Evolutionary conservation across 495 filamentous ascomycete species (phyloP), one percentile per base, ranked within the genome.

Genomic region (Aspergillus mulundensis): DNA sequence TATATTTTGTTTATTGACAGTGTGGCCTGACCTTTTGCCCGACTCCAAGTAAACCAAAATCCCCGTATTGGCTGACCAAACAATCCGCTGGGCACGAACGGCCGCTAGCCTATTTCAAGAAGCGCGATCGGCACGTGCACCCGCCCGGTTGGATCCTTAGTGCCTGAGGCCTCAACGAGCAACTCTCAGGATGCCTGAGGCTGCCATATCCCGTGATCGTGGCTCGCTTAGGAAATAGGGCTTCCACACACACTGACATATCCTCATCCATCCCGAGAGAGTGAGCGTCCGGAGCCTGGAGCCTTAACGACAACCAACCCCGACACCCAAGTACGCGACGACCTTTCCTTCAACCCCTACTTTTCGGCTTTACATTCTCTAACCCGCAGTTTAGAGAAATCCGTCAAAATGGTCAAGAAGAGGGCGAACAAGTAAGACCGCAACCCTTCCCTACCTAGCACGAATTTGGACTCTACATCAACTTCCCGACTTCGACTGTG

Each of bases 361-460:
- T 36, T 42, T 57, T 42, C 40, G 36, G 25, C 60, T 47, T 53
- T 50, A 66, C 61, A 62, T 50, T 62, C 61, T 66, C 68, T 70
- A 56, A 70, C 66, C 42, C 23, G 54, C 44, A 54, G 54, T 55
- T 15, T 49, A 76, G 73, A 74, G 60, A 70, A 82, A 81, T 81
- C 79, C 81, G 85, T 81, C 82, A 97, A 78, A 76, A 98, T 98
- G 94, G 94, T 98, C 80, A 98, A 98, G 86, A 98, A 98, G 87
- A 88, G 93, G 84, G 91, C 94, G 77, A 91, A 89, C 82, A 97
- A 97, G 87, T 90, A 88, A 77, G 83, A 61, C 61, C 67, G 48
- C 60, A 64, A 66, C 59, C 53, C 49, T 59, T 46, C 43, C 59
- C 38, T 51, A 14, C 7, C 41, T 36, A 49, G 28, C 41, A 38